These are phyloP conservation scores for Oryza glaberrima DNA, from an alignment of 176 grass and related monocot genomes.

Conservation along the genomic window DNA sequence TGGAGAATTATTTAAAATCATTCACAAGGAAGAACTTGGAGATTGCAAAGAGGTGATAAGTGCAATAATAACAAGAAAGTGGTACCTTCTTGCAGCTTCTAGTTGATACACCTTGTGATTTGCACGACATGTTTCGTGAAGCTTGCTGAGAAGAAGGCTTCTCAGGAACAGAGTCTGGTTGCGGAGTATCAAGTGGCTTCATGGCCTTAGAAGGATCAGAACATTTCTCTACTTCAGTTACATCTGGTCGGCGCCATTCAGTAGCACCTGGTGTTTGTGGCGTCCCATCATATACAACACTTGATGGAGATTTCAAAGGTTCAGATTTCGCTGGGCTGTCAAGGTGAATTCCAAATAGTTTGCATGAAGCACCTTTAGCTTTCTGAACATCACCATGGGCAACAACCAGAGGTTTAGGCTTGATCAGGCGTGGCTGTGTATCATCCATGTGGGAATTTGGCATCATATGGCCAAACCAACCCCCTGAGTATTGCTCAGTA, in stretches of 20 bases:
- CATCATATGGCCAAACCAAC: constrained; percentile 54
- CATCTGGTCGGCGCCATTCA: constrained; percentile 35
- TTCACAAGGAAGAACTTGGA: neutral
- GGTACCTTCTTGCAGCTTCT: constrained; percentile 94
- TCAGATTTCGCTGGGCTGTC: constrained; percentile 50
- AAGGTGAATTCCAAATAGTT: constrained; percentile 76
- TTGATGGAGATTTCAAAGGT: constrained; percentile 43
- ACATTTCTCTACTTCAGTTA: constrained; percentile 43
- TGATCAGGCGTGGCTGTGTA: constrained; percentile 33
- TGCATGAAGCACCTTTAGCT: constrained; percentile 56
- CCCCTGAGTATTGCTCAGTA: constrained; percentile 49
- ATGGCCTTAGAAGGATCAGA: constrained; percentile 44
- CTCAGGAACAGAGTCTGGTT: constrained; percentile 43
- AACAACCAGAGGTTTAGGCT: constrained; percentile 57
- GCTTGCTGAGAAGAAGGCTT: constrained; percentile 38
- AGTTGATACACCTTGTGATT: constrained; percentile 58
- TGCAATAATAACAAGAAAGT: constrained; percentile 29
- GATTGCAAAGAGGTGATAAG: constrained; percentile 11
- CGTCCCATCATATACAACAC: constrained; percentile 40
- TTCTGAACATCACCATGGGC: constrained; percentile 55
- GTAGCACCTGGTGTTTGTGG: constrained; percentile 21
- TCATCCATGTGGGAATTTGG: constrained; percentile 45
- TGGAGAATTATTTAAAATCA: neutral
- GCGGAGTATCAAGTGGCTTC: constrained; percentile 38
- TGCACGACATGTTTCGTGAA: constrained; percentile 56